Evolutionary conservation across 495 filamentous ascomycete species (phyloP), one percentile per base, ranked within the genome.

Genomic region (Lasiosphaeris hirsuta): DNA sequence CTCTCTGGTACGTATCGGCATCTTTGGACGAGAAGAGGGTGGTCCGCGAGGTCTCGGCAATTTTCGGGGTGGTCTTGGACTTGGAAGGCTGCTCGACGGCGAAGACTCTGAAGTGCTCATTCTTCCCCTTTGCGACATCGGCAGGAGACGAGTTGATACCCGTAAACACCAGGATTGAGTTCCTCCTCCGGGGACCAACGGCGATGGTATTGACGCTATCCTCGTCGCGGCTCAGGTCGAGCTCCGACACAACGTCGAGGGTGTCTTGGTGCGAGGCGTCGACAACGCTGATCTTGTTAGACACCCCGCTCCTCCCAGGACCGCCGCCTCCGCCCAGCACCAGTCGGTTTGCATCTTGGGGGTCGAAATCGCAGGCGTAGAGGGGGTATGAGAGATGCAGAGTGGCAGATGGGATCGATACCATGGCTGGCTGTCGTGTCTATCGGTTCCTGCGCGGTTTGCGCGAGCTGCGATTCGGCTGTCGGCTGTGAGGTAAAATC

Each of bases 281-380:
- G 33, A 96, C 75, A 33, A 91, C 73, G 19, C 82, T 86, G 69
- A 97, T 91, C 73, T 92, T 93, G 72, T 97, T 98, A 33, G 85
- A 84, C 36, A 97, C 90, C 45, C 92, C 94, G 65, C 81, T 94
- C 55, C 86, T 84, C 39, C 87, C 84, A 65, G 91, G 86, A 15
- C 93, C 93, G 58, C 93, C 93, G 47, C 94, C 94, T 30, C 94
- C 93, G 37, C 86, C 93, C n/a, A 96, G 90, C 8, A 96, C 74
- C 33, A 97, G 76, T 46, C 82, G 82, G 58, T 81, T 78, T 56
- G 83, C 81, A 75, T 94, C 84, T 63, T 86, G 79, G 49, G 90
- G 88, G 66, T 94, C 89, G 71, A 97, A 97, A 67, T 91, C 93
- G 60, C 88, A 88, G 15, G 89, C 82, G 71, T 90, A 96, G 40